phyloP scores from a whole-genome alignment of 495 filamentous ascomycete genomes.

The Aspergillus diversus region DNA sequence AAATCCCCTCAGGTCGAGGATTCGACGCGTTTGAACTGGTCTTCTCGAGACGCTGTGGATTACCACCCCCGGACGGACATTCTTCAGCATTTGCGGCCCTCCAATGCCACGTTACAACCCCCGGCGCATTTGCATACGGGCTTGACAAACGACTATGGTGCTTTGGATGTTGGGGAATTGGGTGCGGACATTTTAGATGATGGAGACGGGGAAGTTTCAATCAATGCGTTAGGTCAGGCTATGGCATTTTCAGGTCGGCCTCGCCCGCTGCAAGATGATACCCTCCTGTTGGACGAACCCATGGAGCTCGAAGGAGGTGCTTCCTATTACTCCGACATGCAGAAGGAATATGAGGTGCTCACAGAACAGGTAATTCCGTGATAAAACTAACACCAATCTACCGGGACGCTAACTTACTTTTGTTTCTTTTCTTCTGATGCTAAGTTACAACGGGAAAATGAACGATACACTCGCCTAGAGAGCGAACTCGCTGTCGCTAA shows the following conservation, averaged over 20 bases:
- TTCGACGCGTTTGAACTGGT: constrained; percentile 6
- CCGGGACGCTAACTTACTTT: constrained; percentile 29
- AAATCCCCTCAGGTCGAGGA: constrained; percentile 11
- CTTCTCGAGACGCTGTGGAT: constrained; percentile 21
- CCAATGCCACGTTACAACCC: constrained; percentile 28
- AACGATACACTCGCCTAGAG: constrained; percentile 40
- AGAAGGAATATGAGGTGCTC: constrained; percentile 27
- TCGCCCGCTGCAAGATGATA: constrained; percentile 21
- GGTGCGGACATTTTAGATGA: constrained; percentile 56
- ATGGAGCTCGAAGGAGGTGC: constrained; percentile 24
- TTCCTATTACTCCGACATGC: constrained; percentile 9
- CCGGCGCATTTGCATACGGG: constrained; percentile 42
- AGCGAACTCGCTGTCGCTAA: constrained; percentile 54
- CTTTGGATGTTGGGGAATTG: constrained; percentile 59
- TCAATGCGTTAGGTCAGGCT: constrained; percentile 33
- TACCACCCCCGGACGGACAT: constrained; percentile 13
- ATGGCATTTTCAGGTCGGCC: constrained; percentile 29
- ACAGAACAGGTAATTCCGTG: constrained; percentile 35
- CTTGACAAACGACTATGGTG: constrained; percentile 56
- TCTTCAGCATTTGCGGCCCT: constrained; percentile 4
- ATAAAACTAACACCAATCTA: neutral
- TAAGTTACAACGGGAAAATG: constrained; percentile 59
- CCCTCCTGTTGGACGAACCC: constrained; percentile 14
- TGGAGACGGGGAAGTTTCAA: constrained; percentile 27
- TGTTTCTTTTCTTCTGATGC: neutral